Evolutionary conservation across 257 asterid species (phyloP), one percentile per base, ranked within the genome.

Genomic region (Capsicum baccatum): DNA sequence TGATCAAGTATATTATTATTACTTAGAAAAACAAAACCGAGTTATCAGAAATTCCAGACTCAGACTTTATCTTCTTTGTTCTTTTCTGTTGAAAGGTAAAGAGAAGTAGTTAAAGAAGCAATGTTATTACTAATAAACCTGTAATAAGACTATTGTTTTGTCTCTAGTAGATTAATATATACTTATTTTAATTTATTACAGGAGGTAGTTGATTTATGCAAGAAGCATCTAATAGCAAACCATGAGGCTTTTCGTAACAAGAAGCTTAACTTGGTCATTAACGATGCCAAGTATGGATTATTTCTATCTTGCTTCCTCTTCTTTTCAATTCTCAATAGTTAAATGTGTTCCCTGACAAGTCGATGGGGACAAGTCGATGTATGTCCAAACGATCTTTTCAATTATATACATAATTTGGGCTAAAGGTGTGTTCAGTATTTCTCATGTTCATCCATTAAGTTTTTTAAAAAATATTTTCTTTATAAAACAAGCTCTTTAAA

Each of bases 171-270:
- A 33, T 54, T 58, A 58, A 17, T 58, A 58, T 6, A 11, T 4
- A 10, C n/a, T 10, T 47, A 9, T 74, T 48, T 26, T 1, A 50
- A 16, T 58, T 58, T 67, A 0, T 83, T 89, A 91, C 89, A 96
- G 99, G 99, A 93, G 70, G 99, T 96, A 60, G 99, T 96, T 58
- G 98, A 94, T 87, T 96, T 96, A 86, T 94, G 98, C 83, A 88
- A 89, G 85, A 91, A 89, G 86, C 90, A 96, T 87, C 95, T 96
- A 13, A 90, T 95, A 37, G 97, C 97, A 70, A 96, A 96, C 84
- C 92, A 93, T 44, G 98, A 92, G 48, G 98, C 99, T 55, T 96
- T 96, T 74, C 83, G 85, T 21, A 93, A 92, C 91, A 68, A 14
- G 80, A 96, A 92, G 93, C 99, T 96, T 83, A 86, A 96, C 83